Evolutionary conservation across 2,329 filamentous ascomycete genomes (phyloP), one percentile per base, ranked within the genome.

Genomic region (Hypoxylon sp.): DNA sequence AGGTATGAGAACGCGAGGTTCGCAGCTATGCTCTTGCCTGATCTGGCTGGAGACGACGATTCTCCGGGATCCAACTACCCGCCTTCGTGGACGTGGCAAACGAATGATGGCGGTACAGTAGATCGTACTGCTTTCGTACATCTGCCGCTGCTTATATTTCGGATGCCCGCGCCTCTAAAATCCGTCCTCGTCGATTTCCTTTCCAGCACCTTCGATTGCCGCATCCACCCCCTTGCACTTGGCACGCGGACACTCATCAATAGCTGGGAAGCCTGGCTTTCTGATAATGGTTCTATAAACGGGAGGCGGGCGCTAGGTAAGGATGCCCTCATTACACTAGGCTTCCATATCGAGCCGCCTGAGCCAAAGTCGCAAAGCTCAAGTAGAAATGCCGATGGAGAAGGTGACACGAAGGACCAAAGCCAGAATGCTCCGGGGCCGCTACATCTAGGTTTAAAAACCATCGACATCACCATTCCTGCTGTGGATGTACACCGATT

Each of bases 131-230:
- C 70, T 0, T 88, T 88, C 58, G 34, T 85, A 2, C 75, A 80
- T 30, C 79, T 89, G 0, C 86, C 87, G 0, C 77, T 89, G 0
- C 78, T 89, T 2, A 77, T 89, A 0, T 75, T 88, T 30, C 82
- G 86, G 23, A 88, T 89, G 85, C 87, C 87, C 0, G 77, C 82
- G 3, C 77, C 85, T 1, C 77, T 89, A 0, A 87, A 86, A 69
- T 64, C 78, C 1, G 77, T 85, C 19, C 70, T 89, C 0, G 66
- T 80, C n/a, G 81, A 84, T 21, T 89, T 88, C 75, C 76, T 89
- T 10, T 79, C 82, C 2, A 81, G 76, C 45, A 83, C 82, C 0
- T 89, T 89, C 68, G 87, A 89, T 77, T 88, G 85, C 67, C 86
- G 85, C 28, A 82, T 88, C 48, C 83, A 80, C 59, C 78, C 84